These are phyloP conservation scores for Didymella pomorum DNA, from an alignment of 2,329 filamentous ascomycete genomes.

Conservation along the genomic window DNA sequence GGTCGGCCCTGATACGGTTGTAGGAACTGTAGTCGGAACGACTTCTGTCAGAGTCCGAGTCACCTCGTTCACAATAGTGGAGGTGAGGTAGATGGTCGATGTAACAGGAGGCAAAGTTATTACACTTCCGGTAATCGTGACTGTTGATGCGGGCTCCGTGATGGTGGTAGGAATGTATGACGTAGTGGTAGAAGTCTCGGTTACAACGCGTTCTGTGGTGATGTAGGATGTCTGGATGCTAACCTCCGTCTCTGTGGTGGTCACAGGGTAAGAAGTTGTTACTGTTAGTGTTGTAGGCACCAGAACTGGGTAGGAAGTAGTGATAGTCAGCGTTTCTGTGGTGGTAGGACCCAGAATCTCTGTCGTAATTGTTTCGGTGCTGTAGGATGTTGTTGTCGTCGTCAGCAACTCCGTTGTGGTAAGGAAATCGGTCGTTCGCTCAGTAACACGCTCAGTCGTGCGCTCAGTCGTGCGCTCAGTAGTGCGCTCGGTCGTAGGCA, in stretches of 20 bases:
- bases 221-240: conserved; percentile 3
- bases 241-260: background rate
- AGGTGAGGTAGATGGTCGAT: conserved; percentile 6
- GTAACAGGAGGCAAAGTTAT: conserved; percentile 5
- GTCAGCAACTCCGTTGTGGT: background rate
- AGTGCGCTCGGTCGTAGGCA: background rate
- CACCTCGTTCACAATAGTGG: background rate
- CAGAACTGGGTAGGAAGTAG: background rate
- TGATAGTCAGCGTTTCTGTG: background rate
- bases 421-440: background rate
- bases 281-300: background rate
- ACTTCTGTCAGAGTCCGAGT: conserved; percentile 1
- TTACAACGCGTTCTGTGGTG: conserved; percentile 13
- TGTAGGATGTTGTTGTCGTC: conserved; percentile 6
- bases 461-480: background rate
- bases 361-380: background rate
- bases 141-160: conserved; percentile 8
- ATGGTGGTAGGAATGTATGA: conserved; percentile 1
- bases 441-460: background rate
- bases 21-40: background rate
- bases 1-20: background rate
- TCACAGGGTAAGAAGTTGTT: conserved; percentile 2
- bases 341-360: background rate
- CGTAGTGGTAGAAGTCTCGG: conserved; percentile 7
- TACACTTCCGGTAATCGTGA: conserved; percentile 9